Evolutionary conservation across 73 alveolate genomes (phyloP), one percentile per base, ranked within the genome.

Genomic region (Durusdinium trenchii): DNA sequence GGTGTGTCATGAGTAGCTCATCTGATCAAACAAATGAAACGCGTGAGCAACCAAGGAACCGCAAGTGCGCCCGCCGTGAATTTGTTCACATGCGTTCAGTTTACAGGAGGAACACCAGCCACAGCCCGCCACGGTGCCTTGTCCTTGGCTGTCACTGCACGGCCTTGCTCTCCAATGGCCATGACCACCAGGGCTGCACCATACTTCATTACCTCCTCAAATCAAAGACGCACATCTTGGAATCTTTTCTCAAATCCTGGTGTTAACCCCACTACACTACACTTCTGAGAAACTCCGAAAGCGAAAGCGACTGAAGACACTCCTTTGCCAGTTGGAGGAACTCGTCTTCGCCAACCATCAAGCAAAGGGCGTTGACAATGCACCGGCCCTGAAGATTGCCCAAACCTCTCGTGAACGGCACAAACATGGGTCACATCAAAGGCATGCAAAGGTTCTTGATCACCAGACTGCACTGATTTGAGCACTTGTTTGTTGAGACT

Each of bases 311-410:
- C 89, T 28, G 20, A 26, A 3, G 40, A 16, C 40, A 26, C 50
- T 50, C 98, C 98, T 91, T 91, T 57, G 98, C 98, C 45, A 91
- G 81, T 35, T 51, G 87, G 14, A 91, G 84, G 43, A 91, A 91
- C 67, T 91, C 98, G 28, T 91, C 98, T 51, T 91, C 98, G 30
- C 98, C 98, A 45, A 91, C 90, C 98, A 91, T 91, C 98, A 91
- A 48, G 61, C 98, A 91, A 16, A 91, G 35, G 45, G 98, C 98
- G 57, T 91, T 91, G 54, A 91, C 98, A 60, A 91, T 50, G 89
- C 98, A 67, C 36, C 98, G 76, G 90, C 98, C 98, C 67, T 91
- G 98, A 36, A 91, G 90, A 40, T 78, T 67, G 6, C 90, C 64
- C 78, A 91, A 57, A 40, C 98, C 98, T 48, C 32, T 20, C 89